Percentiles rank a stretch among this genome's conserved stretches.
These are phyloP conservation scores for Rubia yunnanensis DNA, from an alignment of 257 asterid genomes.

Conservation along the genomic window DNA sequence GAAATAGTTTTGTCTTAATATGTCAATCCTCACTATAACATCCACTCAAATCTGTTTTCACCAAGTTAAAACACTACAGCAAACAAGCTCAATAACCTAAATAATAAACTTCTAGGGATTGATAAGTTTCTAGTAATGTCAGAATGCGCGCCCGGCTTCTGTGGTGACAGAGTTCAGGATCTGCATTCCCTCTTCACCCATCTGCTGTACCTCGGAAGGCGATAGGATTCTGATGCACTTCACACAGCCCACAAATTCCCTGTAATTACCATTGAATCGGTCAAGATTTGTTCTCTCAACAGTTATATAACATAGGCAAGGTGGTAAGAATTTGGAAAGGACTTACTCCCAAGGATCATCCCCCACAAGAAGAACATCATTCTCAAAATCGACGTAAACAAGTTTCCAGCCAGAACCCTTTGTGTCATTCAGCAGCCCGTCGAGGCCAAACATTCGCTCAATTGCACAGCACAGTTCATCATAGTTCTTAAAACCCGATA, in stretches of 20 bases:
- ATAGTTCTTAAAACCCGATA: constrained; percentile 61
- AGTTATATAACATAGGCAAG: not conserved
- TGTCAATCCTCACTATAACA: constrained; percentile 1
- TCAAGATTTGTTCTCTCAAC: not conserved
- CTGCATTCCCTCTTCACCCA: constrained; percentile 99
- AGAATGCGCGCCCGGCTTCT: constrained; percentile 23
- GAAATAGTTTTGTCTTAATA: not conserved
- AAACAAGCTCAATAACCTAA: constrained; percentile 5
- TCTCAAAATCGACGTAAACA: constrained; percentile 86
- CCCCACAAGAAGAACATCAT: constrained; percentile 81
- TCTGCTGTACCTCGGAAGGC: constrained; percentile 91
- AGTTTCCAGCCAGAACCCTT: constrained; percentile 80
- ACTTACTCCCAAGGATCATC: constrained; percentile 99
- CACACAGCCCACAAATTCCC: constrained; percentile 93
- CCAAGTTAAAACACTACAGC: not conserved
- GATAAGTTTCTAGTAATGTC: constrained; percentile 3
- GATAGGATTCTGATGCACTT: constrained; percentile 87
- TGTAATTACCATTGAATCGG: constrained; percentile 10
- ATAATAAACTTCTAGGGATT: not conserved
- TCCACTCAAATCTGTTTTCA: not conserved
- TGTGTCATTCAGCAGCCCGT: constrained; percentile 64
- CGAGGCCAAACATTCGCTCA: constrained; percentile 86
- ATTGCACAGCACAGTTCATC: constrained; percentile 70
- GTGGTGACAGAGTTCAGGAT: constrained; percentile 54
- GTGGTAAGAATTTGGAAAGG: not conserved